A percentile compares a stretch with the other conserved stretches of the same genome.
Conservation (phyloP, 2,329 filamentous ascomycete genomes). For the Neoscytalidium dimidiatum region DNA sequence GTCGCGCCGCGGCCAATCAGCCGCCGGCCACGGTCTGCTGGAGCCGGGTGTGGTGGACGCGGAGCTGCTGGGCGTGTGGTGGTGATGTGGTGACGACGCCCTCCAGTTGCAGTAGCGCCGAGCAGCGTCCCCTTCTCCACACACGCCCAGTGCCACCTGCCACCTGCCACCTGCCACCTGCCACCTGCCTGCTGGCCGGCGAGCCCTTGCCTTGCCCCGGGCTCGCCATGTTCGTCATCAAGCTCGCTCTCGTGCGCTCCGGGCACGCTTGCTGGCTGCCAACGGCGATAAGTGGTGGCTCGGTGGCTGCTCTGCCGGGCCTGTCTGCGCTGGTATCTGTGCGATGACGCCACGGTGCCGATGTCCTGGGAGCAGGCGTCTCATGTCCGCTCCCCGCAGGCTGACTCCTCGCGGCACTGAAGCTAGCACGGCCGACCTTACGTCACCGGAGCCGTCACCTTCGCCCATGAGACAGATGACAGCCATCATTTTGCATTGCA, state of each 20-base stretch:
- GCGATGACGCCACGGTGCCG: conserved; percentile 4
- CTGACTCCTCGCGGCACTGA: conserved; percentile 8
- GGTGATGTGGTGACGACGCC: conserved; percentile 9
- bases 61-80: background rate
- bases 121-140: conserved; percentile 16
- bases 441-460: too few species aligned
- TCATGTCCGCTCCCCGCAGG: conserved; percentile 2
- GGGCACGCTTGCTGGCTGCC: conserved; percentile 6
- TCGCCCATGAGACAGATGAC: conserved; percentile 4
- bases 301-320: conserved; percentile 17
- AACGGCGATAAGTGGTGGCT: conserved; percentile 16
- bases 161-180: background rate
- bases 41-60: conserved; percentile 2
- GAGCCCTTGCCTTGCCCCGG: conserved; percentile 14
- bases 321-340: conserved; percentile 8
- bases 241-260: conserved; percentile 11
- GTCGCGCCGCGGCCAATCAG: conserved; percentile 9
- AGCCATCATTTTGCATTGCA: conserved; percentile 11
- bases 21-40: background rate
- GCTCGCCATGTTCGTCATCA: conserved; percentile 20
- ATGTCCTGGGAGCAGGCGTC: background rate
- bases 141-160: background rate
- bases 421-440: conserved; percentile 2
- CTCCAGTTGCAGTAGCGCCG: conserved; percentile 16
- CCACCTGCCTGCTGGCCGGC: conserved; percentile 1